Conservation (phyloP, 495 filamentous ascomycete species). For the Jackrogersella minutella region DNA sequence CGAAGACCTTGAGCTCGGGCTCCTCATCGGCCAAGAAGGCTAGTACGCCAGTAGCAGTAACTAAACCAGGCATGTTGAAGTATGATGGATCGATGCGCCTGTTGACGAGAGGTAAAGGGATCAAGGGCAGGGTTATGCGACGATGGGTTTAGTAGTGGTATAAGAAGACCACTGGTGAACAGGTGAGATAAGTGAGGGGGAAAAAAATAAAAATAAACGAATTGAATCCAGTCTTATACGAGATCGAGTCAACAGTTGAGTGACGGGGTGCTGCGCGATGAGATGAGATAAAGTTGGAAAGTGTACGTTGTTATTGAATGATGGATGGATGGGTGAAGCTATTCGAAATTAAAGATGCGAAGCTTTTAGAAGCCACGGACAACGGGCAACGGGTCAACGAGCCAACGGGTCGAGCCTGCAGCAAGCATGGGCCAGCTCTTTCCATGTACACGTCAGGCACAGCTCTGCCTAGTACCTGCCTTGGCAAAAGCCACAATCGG, state of each 20-base stretch:
- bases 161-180: conserved; percentile 16
- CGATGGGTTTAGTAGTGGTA: neutral
- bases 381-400: neutral
- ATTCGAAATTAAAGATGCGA: conserved; percentile 16
- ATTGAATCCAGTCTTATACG: neutral
- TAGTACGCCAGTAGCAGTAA: conserved; percentile 92
- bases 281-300: neutral
- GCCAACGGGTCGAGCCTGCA: neutral
- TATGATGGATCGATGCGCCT: neutral
- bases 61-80: conserved; percentile 84
- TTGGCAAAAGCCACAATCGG: neutral
- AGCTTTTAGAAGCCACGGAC: neutral
- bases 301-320: neutral
- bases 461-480: conserved; percentile 46
- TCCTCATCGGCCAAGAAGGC: conserved; percentile 96
- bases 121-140: neutral
- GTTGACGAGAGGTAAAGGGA: neutral
- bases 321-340: conserved; percentile 16
- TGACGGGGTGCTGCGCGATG: conserved; percentile 3
- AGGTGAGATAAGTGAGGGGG: conserved; percentile 11
- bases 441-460: conserved; percentile 47
- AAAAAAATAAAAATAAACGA: neutral
- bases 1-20: conserved; percentile 89
- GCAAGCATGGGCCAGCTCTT: conserved; percentile 16
- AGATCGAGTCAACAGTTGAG: neutral